These are phyloP conservation scores for Lolium multiflorum DNA, from an alignment of 176 grass and related monocot species.

Conservation along the genomic window DNA sequence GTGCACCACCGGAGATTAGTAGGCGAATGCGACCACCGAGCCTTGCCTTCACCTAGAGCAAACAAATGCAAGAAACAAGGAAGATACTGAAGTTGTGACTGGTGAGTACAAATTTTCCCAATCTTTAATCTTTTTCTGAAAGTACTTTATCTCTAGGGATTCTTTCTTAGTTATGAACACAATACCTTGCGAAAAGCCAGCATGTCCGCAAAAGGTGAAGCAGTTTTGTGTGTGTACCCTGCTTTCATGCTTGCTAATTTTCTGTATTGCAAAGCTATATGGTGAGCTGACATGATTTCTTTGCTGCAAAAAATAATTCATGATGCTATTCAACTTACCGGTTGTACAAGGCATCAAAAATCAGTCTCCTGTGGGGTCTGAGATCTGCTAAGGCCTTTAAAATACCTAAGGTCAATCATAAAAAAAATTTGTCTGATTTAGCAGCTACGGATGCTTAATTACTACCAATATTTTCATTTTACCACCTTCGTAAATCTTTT, in stretches of 20 bases:
- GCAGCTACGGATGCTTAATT: conserved; percentile 5
- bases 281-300: conserved; percentile 25
- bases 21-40: conserved; percentile 86
- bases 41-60: conserved; percentile 83
- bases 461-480: conserved; percentile 37
- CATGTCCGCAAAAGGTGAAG: conserved; percentile 84
- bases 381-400: conserved; percentile 82
- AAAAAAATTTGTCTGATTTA: conserved; percentile 25
- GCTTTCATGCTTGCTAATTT: conserved; percentile 84
- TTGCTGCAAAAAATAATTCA: conserved; percentile 36
- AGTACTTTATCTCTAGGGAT: conserved; percentile 5
- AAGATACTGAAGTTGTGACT: not conserved
- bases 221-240: conserved; percentile 79
- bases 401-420: conserved; percentile 68
- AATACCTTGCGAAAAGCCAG: conserved; percentile 89
- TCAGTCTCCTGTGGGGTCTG: conserved; percentile 76
- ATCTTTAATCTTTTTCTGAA: not conserved
- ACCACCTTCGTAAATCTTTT: conserved; percentile 89
- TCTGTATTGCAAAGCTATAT: conserved; percentile 48
- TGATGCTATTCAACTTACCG: conserved; percentile 58
- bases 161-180: conserved; percentile 27
- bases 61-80: conserved; percentile 25
- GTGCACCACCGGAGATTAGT: conserved; percentile 87
- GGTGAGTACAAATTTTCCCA: conserved; percentile 19
- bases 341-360: conserved; percentile 91